These are phyloP conservation scores for Saccharomyces hybrid DNA, from an alignment of 1,139 yeast genomes.

Conservation along the genomic window DNA sequence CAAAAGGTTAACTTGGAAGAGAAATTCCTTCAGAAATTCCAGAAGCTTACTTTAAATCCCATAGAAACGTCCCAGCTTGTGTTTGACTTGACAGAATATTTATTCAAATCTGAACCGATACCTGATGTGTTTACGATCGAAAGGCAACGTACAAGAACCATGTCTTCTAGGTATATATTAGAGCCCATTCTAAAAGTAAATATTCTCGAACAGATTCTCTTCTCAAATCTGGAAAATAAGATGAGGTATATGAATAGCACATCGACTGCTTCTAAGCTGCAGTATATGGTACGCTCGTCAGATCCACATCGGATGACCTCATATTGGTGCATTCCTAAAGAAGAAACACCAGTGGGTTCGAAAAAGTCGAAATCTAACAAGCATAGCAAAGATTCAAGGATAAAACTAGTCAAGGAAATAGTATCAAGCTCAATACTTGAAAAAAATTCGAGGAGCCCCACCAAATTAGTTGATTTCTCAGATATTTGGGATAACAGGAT, in stretches of 20 bases:
- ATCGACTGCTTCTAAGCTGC: conserved; percentile 15
- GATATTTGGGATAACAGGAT: conserved; percentile 27
- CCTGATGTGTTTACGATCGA: conserved; percentile 45
- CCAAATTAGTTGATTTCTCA: conserved; percentile 9
- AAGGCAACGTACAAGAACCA: conserved; percentile 47
- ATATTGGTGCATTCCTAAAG: conserved; percentile 32
- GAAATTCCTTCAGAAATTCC: conserved; percentile 23
- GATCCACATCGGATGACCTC: conserved; percentile 38
- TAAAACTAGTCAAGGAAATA: conserved; percentile 6
- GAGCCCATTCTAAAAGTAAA: conserved; percentile 48
- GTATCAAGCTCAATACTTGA: neutral
- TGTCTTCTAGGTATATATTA: conserved; percentile 39
- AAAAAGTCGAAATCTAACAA: conserved; percentile 5
- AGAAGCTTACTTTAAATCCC: conserved; percentile 14
- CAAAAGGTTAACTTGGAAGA: conserved; percentile 36
- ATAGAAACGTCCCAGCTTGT: conserved; percentile 19
- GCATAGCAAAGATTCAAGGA: conserved; percentile 5
- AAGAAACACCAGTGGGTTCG: conserved; percentile 1
- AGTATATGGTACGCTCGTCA: conserved; percentile 22
- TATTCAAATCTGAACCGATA: conserved; percentile 7
- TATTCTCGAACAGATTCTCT: conserved; percentile 45
- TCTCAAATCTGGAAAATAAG: conserved; percentile 32
- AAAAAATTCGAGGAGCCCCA: conserved; percentile 8
- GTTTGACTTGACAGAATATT: conserved; percentile 11
- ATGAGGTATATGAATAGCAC: conserved; percentile 23